These are phyloP conservation scores for Colletotrichum karsti DNA, from an alignment of 2,329 filamentous ascomycete species.

Conservation along the genomic window DNA sequence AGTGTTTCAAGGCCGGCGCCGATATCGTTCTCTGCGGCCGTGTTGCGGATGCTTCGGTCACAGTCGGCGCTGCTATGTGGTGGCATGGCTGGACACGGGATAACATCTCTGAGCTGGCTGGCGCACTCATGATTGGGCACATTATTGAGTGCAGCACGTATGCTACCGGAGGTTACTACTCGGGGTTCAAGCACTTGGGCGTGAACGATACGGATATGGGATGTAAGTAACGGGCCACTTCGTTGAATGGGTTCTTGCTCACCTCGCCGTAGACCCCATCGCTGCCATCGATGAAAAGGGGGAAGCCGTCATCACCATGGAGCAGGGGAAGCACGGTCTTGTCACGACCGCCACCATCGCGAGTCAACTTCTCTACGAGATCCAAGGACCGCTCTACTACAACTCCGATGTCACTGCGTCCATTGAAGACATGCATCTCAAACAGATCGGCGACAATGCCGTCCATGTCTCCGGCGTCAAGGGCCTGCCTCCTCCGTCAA, in stretches of 20 bases:
- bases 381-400: constrained; percentile 55
- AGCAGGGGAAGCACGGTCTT: constrained; percentile 44
- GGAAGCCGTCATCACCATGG: neutral
- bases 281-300: neutral
- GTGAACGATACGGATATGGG: constrained; percentile 30
- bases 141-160: constrained; percentile 35
- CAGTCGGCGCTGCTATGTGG: constrained; percentile 60
- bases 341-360: constrained; percentile 45
- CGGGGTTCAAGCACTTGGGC: constrained; percentile 37
- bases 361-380: constrained; percentile 57
- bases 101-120: constrained; percentile 31
- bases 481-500: constrained; percentile 34
- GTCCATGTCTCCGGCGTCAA: constrained; percentile 49
- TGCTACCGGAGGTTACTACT: constrained; percentile 41
- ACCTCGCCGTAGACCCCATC: neutral
- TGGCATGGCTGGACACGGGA: constrained; percentile 48
- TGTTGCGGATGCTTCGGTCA: constrained; percentile 52
- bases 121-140: constrained; percentile 33
- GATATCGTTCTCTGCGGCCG: constrained; percentile 53
- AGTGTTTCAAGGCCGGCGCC: constrained; percentile 46
- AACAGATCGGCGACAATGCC: constrained; percentile 43
- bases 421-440: constrained; percentile 43
- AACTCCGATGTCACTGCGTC: constrained; percentile 58
- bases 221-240: constrained; percentile 13
- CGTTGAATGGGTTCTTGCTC: neutral